Conservation (phyloP, 805 yeast species). For the Brettanomyces nanus region DNA sequence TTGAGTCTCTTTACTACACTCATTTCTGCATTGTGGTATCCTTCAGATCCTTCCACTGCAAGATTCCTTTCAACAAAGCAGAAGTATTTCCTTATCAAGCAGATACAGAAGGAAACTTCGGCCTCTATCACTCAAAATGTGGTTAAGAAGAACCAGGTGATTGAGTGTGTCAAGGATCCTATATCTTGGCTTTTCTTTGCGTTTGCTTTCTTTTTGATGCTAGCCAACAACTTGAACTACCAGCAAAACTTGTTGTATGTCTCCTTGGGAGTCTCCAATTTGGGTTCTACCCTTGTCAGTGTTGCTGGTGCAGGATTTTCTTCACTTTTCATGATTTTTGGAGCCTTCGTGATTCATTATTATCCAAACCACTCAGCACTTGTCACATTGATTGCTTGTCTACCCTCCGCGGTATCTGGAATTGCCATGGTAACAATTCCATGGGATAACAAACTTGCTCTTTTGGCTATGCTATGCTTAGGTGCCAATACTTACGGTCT, state of each 20-base stretch:
- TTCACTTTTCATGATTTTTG: constrained; percentile 13
- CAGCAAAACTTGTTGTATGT: constrained; percentile 14
- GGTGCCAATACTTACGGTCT: constrained; percentile 9
- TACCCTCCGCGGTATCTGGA: constrained; percentile 37
- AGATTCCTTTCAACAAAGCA: constrained; percentile 33
- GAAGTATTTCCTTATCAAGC: constrained; percentile 30
- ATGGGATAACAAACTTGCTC: constrained; percentile 32
- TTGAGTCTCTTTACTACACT: constrained; percentile 33
- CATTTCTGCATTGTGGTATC: constrained; percentile 32
- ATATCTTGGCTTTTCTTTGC: constrained; percentile 31
- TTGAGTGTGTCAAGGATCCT: constrained; percentile 40
- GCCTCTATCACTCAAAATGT: constrained; percentile 33
- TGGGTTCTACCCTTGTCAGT: constrained; percentile 15
- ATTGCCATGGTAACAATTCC: constrained; percentile 35
- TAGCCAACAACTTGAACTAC: constrained; percentile 16
- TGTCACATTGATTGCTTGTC: constrained; percentile 28
- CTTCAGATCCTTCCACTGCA: constrained; percentile 45
- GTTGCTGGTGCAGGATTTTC: constrained; percentile 18
- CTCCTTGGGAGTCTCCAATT: constrained; percentile 10
- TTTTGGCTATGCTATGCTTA: constrained; percentile 26
- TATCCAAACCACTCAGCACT: constrained; percentile 21
- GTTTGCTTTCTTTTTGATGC: constrained; percentile 15
- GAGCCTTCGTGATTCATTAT: constrained; percentile 10
- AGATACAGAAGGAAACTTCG: constrained; percentile 27
- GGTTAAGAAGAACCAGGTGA: constrained; percentile 36